A percentile compares a stretch with the other conserved stretches of the same genome.
phyloP scores from a whole-genome alignment of 192 early-diverging fungal species.

The Linnemannia exigua region DNA sequence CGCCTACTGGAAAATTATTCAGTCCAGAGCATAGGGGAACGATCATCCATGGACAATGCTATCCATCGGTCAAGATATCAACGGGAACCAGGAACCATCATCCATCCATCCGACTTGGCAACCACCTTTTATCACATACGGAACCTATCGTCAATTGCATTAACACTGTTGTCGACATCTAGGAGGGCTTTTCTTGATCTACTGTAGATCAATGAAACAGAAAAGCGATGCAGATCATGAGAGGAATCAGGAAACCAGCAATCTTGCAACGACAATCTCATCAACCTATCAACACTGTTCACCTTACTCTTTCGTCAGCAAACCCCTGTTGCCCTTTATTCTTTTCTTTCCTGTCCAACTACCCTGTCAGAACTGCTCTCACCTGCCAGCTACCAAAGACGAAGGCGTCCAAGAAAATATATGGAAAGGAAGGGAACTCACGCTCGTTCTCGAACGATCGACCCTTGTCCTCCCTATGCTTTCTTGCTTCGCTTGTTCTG shows the following conservation, averaged over 20 bases:
- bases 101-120: neutral
- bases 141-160: neutral
- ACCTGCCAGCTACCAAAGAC: neutral
- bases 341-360: neutral
- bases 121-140: neutral
- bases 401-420: neutral
- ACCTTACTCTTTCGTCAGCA: neutral
- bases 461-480: neutral
- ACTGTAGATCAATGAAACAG: neutral
- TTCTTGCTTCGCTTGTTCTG: neutral
- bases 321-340: neutral
- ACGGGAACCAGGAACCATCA: neutral
- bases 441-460: neutral
- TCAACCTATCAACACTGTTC: constrained; percentile 19
- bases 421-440: neutral
- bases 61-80: constrained; percentile 13
- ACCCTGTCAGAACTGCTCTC: constrained; percentile 21
- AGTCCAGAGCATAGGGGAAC: neutral
- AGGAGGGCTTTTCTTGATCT: neutral
- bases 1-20: constrained; percentile 4
- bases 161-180: neutral
- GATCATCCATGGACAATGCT: neutral
- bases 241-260: neutral
- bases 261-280: neutral
- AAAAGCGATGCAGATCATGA: neutral